Conservation (phyloP, 2,329 filamentous ascomycete genomes). For the Harringtonia aguacate region DNA sequence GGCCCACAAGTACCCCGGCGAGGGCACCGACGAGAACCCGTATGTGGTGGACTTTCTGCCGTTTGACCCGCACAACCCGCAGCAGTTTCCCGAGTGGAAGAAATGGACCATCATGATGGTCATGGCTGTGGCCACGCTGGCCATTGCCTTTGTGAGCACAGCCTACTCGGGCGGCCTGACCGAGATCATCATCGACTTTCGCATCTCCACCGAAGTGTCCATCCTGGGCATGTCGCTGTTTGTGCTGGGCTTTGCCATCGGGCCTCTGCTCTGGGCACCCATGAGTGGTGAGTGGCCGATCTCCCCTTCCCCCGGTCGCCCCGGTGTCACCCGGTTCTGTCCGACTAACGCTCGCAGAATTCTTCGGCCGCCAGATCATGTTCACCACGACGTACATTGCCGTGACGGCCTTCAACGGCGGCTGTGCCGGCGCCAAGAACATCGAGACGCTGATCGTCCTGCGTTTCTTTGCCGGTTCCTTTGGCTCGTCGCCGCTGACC, state of each 20-base stretch:
- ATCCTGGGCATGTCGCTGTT: conserved; percentile 53
- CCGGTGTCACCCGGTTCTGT: background rate
- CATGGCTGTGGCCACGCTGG: conserved; percentile 56
- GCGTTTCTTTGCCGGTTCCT: conserved; percentile 52
- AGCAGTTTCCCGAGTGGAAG: conserved; percentile 41
- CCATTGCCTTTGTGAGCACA: conserved; percentile 58
- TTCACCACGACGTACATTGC: conserved; percentile 45
- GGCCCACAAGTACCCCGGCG: conserved; percentile 43
- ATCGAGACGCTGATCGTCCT: conserved; percentile 49
- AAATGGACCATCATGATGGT: conserved; percentile 58
- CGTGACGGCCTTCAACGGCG: conserved; percentile 51
- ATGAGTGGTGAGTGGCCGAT: conserved; percentile 23
- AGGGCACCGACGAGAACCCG: conserved; percentile 56
- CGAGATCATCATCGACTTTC: conserved; percentile 44
- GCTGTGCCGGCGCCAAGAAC: conserved; percentile 44
- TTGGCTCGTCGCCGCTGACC: conserved; percentile 50
- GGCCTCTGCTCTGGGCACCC: conserved; percentile 48
- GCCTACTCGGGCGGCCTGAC: conserved; percentile 50
- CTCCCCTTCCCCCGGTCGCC: background rate
- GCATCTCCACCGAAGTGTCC: conserved; percentile 37
- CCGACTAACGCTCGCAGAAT: conserved; percentile 28
- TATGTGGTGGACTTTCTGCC: conserved; percentile 57
- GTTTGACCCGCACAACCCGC: conserved; percentile 55
- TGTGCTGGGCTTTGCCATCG: conserved; percentile 45
- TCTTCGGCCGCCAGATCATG: conserved; percentile 49